Percentiles rank a stretch among this genome's conserved stretches.
Conservation (phyloP, 225 moss, liverwort and hornwort species). For the Sphagnum contortum region DNA sequence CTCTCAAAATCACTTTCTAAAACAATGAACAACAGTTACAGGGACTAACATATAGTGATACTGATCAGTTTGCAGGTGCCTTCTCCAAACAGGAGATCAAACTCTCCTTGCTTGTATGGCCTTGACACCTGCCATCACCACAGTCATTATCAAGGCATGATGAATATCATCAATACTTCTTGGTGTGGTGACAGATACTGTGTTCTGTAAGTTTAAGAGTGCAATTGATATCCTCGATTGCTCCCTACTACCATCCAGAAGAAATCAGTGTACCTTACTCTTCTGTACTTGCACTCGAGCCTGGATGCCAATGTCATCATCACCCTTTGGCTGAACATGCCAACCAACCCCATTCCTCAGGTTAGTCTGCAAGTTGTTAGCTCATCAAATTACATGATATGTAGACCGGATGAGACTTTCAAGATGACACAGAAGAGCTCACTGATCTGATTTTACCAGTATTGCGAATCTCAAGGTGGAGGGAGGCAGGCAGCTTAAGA, state of each 20-base stretch:
- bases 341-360: slow-evolving; percentile 6
- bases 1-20: too few species aligned
- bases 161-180: too few species aligned
- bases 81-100: slow-evolving; percentile 91
- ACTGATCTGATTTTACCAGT: slow-evolving; percentile 83
- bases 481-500: slow-evolving; percentile 80
- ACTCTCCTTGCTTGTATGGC: slow-evolving; percentile 88
- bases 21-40: too few species aligned
- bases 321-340: slow-evolving; percentile 64
- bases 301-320: slow-evolving; percentile 77
- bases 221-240: too few species aligned
- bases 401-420: too few species aligned
- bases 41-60: neutral
- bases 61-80: slow-evolving; percentile 70
- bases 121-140: slow-evolving; percentile 56
- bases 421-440: slow-evolving; percentile 10
- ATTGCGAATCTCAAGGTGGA: slow-evolving; percentile 81
- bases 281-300: slow-evolving; percentile 80
- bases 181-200: too few species aligned
- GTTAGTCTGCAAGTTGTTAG: too few species aligned
- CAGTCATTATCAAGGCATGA: too few species aligned
- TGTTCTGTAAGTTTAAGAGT: too few species aligned
- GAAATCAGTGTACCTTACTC: slow-evolving; percentile 50
- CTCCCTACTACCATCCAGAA: neutral
- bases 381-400: too few species aligned